Evolutionary conservation across 2,329 filamentous ascomycete species (phyloP), one percentile per base, ranked within the genome.

Genomic region (Coniochaeta pulveracea): DNA sequence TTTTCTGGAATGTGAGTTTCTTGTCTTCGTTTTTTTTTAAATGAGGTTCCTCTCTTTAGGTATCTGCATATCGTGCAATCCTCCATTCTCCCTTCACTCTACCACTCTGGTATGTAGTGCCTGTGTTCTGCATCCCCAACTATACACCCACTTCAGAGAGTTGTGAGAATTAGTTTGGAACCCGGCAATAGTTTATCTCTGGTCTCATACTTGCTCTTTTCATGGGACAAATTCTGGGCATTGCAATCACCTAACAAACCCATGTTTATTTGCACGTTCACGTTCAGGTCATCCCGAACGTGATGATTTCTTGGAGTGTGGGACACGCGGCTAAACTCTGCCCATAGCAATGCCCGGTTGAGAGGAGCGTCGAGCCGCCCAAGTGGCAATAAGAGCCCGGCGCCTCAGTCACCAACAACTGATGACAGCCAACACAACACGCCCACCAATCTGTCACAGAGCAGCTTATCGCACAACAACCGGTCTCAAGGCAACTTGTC

Each of bases 1-100:
- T 48, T 51, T 40, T 51, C 48, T 23, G 48, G 48, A 40, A 45
- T 50, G 47, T 50, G 37, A 49, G 47, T 46, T n/a, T n/a, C n/a
- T n/a, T 30, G 16, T 27, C 9, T 28, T 29, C 19, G 18, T 25
- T 19, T 35, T n/a, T 31, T 8, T 28, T 24, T 19, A 5, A 18
- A 18, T 18, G 27, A 23, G 21, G 4, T 7, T 21, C 10, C 11
- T 22, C 10, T 29, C 26, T 19, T 9, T n/a, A n/a, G n/a, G n/a
- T n/a, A n/a, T n/a, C n/a, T n/a, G n/a, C n/a, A n/a, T 11, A 4
- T 19, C 26, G n/a, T n/a, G n/a, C n/a, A n/a, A 17, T 11, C 8
- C 16, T 4, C 6, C 24, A 26, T 18, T 7, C 8, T 11, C 9
- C 10, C 26, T 3, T 29, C 16, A 19, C 18, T 11, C 7, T 19